A percentile compares a stretch with the other conserved stretches of the same genome.
These are phyloP conservation scores for Craspedostauros australis DNA, from an alignment of 108 stramenopile species.

Conservation along the genomic window DNA sequence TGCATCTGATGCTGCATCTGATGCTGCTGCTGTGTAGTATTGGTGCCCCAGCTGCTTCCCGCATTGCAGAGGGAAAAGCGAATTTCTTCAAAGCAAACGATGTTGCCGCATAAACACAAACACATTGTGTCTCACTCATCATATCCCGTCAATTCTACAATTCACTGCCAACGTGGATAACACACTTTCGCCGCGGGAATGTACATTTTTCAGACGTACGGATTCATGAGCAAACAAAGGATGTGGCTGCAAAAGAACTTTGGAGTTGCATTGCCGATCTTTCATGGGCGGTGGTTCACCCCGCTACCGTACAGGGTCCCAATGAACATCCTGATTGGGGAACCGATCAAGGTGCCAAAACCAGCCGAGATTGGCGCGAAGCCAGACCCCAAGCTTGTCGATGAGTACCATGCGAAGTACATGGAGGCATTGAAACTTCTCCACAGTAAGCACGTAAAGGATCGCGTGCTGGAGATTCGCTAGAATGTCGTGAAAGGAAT, in stretches of 20 bases:
- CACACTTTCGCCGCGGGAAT: no score
- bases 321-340: slow-evolving; percentile 34
- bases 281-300: slow-evolving; percentile 26
- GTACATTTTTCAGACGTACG: no score
- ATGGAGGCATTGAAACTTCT: slow-evolving; percentile 37
- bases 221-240: background rate
- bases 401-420: slow-evolving; percentile 43
- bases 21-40: no score
- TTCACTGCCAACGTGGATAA: no score
- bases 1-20: no score
- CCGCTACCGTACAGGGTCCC: background rate
- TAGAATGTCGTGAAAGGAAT: background rate
- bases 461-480: slow-evolving; percentile 6
- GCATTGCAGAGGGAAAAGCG: no score
- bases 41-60: no score
- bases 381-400: slow-evolving; percentile 38
- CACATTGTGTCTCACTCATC: no score
- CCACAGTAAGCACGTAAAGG: slow-evolving; percentile 29
- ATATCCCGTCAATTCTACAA: no score
- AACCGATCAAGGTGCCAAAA: slow-evolving; percentile 32
- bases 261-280: slow-evolving; percentile 39
- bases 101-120: no score
- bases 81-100: no score
- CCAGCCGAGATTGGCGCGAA: slow-evolving; percentile 21
- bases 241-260: slow-evolving; percentile 49